phyloP scores from a whole-genome alignment of 2,329 filamentous ascomycete genomes.

The Fusarium papillatum region DNA sequence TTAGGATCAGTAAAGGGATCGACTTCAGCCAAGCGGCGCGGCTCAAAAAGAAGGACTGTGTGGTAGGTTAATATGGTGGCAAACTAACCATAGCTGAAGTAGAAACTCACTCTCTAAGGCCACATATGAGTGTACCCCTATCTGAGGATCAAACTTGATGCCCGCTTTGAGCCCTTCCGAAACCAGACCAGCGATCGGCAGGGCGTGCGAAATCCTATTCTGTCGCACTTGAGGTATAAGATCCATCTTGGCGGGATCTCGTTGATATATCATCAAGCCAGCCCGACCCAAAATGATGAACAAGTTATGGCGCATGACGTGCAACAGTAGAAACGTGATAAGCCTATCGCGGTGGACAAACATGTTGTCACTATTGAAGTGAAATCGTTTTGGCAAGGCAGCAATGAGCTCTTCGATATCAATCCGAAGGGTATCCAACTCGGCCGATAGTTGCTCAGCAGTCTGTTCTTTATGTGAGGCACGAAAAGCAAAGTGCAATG shows the following conservation, averaged over 20 bases:
- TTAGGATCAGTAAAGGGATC: not conserved
- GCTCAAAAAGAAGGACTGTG: not conserved
- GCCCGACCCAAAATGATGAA: not conserved
- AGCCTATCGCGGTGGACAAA: not conserved
- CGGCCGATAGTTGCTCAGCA: not conserved
- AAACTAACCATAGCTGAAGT: not conserved
- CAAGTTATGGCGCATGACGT: not conserved
- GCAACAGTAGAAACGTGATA: not conserved
- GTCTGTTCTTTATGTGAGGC: not conserved
- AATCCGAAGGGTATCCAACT: not conserved
- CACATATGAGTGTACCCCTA: not conserved
- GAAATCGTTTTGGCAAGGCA: not conserved
- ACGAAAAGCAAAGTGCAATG: slow-evolving; percentile 9
- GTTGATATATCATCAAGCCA: not conserved
- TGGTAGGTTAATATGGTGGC: not conserved
- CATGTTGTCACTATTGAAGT: not conserved
- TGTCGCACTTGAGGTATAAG: not conserved
- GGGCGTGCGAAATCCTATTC: not conserved
- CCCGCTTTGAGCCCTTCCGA: not conserved
- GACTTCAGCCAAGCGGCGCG: not conserved
- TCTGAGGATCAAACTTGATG: not conserved
- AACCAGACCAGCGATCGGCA: not conserved
- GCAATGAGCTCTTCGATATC: not conserved
- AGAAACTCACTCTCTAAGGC: not conserved
- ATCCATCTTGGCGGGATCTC: not conserved